A percentile compares a stretch with the other conserved stretches of the same genome.
These are phyloP conservation scores for Berberis thunbergii DNA, from an alignment of 164 flowering plant species.

Conservation along the genomic window DNA sequence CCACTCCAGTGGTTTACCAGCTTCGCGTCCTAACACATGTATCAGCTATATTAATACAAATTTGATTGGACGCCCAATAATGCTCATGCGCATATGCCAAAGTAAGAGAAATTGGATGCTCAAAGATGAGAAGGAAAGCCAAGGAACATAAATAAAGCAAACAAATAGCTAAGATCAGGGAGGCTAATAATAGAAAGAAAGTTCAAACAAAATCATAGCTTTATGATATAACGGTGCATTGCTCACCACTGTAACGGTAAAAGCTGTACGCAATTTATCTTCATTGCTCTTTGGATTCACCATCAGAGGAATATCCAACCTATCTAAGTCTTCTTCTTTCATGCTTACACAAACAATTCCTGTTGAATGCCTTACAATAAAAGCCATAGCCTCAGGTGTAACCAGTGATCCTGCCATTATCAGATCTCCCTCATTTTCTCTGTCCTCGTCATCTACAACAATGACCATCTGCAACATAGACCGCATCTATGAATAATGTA, in stretches of 20 bases:
- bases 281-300: conserved; percentile 65
- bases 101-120: too few relatives aligned
- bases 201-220: too few relatives aligned
- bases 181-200: too few relatives aligned
- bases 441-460: conserved; percentile 94
- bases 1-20: conserved; percentile 89
- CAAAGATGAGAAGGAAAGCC: too few relatives aligned
- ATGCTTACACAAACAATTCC: conserved; percentile 98
- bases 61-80: too few relatives aligned
- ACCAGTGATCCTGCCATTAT: conserved; percentile 84
- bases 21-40: conserved; percentile 70
- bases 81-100: too few relatives aligned
- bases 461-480: conserved; percentile 58
- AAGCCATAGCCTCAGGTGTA: conserved; percentile 92
- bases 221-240: background rate
- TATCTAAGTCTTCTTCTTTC: conserved; percentile 76
- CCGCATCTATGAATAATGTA: background rate
- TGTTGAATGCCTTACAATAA: conserved; percentile 91
- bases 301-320: conserved; percentile 85
- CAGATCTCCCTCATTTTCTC: conserved; percentile 95
- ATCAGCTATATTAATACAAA: too few relatives aligned
- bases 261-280: conserved; percentile 79
- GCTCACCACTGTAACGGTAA: conserved; percentile 92
- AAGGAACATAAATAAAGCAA: too few relatives aligned
- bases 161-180: too few relatives aligned